These are phyloP conservation scores for Mycena sanguinolenta DNA, from an alignment of 768 basidiomycete species.

Conservation along the genomic window DNA sequence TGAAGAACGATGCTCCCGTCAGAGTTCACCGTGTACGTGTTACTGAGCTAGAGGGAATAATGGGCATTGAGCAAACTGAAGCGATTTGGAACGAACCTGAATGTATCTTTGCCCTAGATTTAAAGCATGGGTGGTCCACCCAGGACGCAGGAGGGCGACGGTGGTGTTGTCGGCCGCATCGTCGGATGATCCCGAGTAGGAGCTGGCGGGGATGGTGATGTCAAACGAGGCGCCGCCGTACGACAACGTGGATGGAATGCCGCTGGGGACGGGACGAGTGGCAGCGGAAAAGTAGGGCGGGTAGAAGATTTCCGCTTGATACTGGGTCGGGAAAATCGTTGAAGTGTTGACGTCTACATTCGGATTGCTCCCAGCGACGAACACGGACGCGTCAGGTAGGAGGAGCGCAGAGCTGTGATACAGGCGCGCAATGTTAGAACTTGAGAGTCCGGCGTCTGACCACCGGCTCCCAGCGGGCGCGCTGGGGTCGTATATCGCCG, in stretches of 20 bases:
- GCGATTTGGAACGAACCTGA: too few relatives aligned
- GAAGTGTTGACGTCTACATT: slow-evolving; percentile 67
- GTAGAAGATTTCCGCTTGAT: slow-evolving; percentile 77
- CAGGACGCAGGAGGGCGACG: slow-evolving; percentile 73
- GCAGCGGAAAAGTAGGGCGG: slow-evolving; percentile 74
- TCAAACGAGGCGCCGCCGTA: slow-evolving; percentile 78
- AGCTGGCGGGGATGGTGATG: slow-evolving; percentile 61
- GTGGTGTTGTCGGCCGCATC: slow-evolving; percentile 67
- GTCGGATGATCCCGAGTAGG: slow-evolving; percentile 63
- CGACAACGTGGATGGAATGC: slow-evolving; percentile 65
- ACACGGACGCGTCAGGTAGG: slow-evolving; percentile 72
- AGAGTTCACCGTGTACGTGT: slow-evolving; percentile 73
- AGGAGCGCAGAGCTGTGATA: slow-evolving; percentile 88
- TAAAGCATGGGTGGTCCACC: slow-evolving; percentile 71
- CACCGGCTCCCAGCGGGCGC: slow-evolving; percentile 72
- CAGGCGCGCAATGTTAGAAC: slow-evolving; percentile 73
- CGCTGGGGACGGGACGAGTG: slow-evolving; percentile 65
- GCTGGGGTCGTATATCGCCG: slow-evolving; percentile 80
- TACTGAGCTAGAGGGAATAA: slow-evolving; percentile 80
- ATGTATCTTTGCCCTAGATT: slow-evolving; percentile 73
- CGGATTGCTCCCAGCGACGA: slow-evolving; percentile 83
- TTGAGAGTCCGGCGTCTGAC: slow-evolving; percentile 69
- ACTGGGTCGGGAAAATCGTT: slow-evolving; percentile 35
- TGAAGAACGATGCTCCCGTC: slow-evolving; percentile 71
- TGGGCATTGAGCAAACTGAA: too few relatives aligned